A percentile compares a stretch with the other conserved stretches of the same genome.
Evolutionary conservation across 257 asterid species (phyloP).

Genomic region (Prunella vulgaris): DNA sequence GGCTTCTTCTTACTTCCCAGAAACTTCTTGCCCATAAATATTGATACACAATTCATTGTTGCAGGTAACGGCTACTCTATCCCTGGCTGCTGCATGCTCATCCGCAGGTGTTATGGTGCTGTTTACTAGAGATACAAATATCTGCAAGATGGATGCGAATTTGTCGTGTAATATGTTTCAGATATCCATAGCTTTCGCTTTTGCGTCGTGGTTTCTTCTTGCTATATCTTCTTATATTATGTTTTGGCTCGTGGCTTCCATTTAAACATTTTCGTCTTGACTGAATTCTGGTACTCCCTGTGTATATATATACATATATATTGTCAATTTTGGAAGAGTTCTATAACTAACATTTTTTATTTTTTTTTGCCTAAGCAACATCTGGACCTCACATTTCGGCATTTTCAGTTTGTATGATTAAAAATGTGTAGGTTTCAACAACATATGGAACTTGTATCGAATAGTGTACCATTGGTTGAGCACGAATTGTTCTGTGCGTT

Average conservation of each 20-base stretch:
- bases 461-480: too few relatives aligned
- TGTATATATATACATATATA: constrained; percentile 29
- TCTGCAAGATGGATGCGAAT: constrained; percentile 39
- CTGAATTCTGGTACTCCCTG: not conserved
- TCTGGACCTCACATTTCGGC: not conserved
- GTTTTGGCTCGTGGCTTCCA: constrained; percentile 80
- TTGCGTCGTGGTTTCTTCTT: constrained; percentile 73
- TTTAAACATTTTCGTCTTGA: constrained; percentile 24
- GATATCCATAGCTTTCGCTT: constrained; percentile 76
- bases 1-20: not conserved
- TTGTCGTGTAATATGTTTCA: constrained; percentile 65
- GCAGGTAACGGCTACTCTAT: constrained; percentile 81
- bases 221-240: constrained; percentile 72
- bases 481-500: too few relatives aligned
- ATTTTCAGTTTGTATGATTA: not conserved
- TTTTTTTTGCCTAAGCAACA: not conserved
- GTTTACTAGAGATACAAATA: constrained; percentile 48
- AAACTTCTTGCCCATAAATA: not conserved
- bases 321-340: constrained; percentile 27
- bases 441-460: too few relatives aligned
- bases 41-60: not conserved
- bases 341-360: not conserved
- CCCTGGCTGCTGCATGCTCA: constrained; percentile 90
- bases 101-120: constrained; percentile 83
- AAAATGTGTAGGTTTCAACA: not conserved